A percentile compares a stretch with the other conserved stretches of the same genome.
Conservation (phyloP, 441 rosid genomes). For the Metrosideros polymorpha region DNA sequence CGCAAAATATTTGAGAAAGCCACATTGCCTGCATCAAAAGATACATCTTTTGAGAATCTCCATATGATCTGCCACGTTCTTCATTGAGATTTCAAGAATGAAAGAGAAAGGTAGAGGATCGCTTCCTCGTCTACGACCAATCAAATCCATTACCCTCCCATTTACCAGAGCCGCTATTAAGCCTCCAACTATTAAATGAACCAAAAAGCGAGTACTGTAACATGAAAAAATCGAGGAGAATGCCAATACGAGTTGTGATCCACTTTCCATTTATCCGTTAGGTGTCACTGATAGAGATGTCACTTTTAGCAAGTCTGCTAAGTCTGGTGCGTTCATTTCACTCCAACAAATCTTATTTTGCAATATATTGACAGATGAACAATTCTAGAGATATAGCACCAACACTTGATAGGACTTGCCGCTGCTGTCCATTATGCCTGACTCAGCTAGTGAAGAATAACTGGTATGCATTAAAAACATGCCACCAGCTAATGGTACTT, state of each 20-base stretch:
- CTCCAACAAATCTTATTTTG: not conserved
- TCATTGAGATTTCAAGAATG: not conserved
- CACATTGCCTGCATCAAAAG: not conserved
- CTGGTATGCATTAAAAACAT: constrained; percentile 16
- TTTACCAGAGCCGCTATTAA: not conserved
- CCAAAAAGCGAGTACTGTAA: not conserved
- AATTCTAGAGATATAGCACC: not conserved
- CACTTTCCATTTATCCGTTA: not conserved
- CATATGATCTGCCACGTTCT: not conserved
- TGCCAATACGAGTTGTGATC: not conserved
- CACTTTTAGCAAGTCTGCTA: not conserved
- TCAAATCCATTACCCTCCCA: not conserved
- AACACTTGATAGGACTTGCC: constrained; percentile 14
- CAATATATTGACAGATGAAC: not conserved
- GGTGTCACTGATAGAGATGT: not conserved
- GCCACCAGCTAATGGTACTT: not conserved
- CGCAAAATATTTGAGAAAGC: not conserved
- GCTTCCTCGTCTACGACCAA: not conserved
- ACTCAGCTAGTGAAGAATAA: constrained; percentile 57
- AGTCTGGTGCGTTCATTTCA: not conserved
- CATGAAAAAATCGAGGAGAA: not conserved
- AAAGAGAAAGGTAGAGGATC: not conserved
- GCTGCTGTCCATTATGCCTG: constrained; percentile 37
- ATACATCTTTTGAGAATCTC: not conserved
- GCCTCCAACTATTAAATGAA: not conserved